Base-by-base conservation (phyloP, 2,329 filamentous ascomycete genomes). In the Ceratocystis lukuohia region DNA sequence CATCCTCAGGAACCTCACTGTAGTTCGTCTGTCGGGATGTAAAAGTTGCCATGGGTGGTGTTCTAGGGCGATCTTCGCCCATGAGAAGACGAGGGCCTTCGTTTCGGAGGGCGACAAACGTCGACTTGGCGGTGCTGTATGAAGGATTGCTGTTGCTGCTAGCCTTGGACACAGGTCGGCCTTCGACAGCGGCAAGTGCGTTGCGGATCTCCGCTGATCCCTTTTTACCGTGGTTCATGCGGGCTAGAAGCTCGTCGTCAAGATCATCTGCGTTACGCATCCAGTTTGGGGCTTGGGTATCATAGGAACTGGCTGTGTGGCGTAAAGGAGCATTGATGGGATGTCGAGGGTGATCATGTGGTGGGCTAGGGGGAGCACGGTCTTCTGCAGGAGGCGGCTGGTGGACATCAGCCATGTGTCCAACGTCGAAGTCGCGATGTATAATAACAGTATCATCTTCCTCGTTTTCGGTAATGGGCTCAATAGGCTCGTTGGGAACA, bases 91-190 rank as follows among this genome's bases (percentile, higher is more conserved):
- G 71, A 0, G 82, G 82, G 0, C 80, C 82, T 66, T 85, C 82
- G 5, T 79, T 78, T 67, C 82, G 80, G 44, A 84, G 73, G 1
- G 76, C 74, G 1, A 75, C 76, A 67, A 85, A 84, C 15, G 77
- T 80, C 0, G 80, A 80, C 50, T 76, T 78, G 6, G 82, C 82
- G 3, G 83, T 83, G 71, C 78, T 80, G 71, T 81, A 83, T 22
- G 76, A 76, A 6, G 75, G 72, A 45, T 72, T 76, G 64, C 74
- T 74, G 53, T 30, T 57, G 53, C 28, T 57, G 70, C 76, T 80
- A 64, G 76, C 75, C 56, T 67, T 67, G 0, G 75, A 76, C 10
- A 74, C 77, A 20, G 76, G 79, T 6, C 70, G 67, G 33, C 66
- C 56, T 45, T 61, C 69, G 61, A 46, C 73, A 69, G 68, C 65